These are phyloP conservation scores for Brettanomyces anomalus DNA, from an alignment of 805 yeast species.

Conservation along the genomic window DNA sequence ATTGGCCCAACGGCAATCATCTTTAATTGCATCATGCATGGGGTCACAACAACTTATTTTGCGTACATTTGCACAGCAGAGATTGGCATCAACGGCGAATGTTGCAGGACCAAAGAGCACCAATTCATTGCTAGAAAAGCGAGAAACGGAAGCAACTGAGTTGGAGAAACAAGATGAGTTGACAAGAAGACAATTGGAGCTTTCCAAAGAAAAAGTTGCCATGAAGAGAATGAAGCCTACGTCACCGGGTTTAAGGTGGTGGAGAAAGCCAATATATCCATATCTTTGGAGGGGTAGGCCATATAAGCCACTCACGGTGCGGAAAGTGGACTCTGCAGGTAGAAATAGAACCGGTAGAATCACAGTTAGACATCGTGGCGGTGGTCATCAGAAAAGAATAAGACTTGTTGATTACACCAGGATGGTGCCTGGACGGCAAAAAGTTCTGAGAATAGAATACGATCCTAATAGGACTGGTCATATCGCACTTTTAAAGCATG, in stretches of 20 bases:
- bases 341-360: conserved; percentile 84
- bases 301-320: conserved; percentile 60
- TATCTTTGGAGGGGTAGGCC: conserved; percentile 86
- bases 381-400: conserved; percentile 87
- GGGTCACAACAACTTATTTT: too few species aligned
- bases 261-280: conserved; percentile 76
- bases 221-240: conserved; percentile 72
- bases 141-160: conserved; percentile 48
- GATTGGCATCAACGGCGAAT: conserved; percentile 10
- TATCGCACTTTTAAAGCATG: conserved; percentile 73
- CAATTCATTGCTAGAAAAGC: conserved; percentile 6
- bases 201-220: conserved; percentile 59
- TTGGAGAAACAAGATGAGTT: conserved; percentile 73
- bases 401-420: conserved; percentile 76
- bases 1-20: too few species aligned
- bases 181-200: conserved; percentile 62
- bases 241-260: conserved; percentile 86
- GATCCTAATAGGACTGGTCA: conserved; percentile 94
- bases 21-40: too few species aligned
- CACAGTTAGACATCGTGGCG: conserved; percentile 93
- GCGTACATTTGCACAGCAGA: neutral
- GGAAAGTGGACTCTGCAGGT: conserved; percentile 71
- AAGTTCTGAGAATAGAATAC: conserved; percentile 82
- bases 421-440: conserved; percentile 57
- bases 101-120: neutral